These are phyloP conservation scores for Micractinium conductrix DNA, from an alignment of 139 green algal genomes.

Conservation along the genomic window DNA sequence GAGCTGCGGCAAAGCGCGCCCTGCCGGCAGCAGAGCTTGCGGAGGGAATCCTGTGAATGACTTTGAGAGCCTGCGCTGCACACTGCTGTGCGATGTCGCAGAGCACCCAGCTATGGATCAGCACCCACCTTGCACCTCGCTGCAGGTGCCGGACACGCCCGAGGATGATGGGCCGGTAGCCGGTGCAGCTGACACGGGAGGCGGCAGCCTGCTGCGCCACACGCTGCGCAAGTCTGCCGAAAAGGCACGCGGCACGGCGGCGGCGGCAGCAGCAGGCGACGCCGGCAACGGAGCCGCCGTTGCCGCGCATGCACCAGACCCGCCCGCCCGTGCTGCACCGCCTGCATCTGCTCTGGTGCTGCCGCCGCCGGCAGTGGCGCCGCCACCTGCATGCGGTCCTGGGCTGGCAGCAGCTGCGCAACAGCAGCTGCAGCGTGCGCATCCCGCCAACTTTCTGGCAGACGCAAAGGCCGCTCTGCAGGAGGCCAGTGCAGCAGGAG, in stretches of 20 bases:
- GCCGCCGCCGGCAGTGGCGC: neutral
- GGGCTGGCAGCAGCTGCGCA: slow-evolving; percentile 12
- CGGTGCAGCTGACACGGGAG: neutral
- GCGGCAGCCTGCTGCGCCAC: neutral
- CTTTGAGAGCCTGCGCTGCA: too few relatives aligned
- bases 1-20: too few relatives aligned
- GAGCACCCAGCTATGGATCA: too few relatives aligned
- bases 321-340: neutral
- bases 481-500: neutral
- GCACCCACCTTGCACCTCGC: too few relatives aligned
- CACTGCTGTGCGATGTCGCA: too few relatives aligned
- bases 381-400: neutral
- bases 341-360: neutral
- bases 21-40: too few relatives aligned
- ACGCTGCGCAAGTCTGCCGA: slow-evolving; percentile 13
- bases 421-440: neutral
- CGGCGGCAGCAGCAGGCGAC: neutral
- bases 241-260: neutral
- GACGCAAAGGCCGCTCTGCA: slow-evolving; percentile 10
- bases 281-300: neutral
- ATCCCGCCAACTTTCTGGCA: slow-evolving; percentile 11
- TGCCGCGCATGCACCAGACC: neutral
- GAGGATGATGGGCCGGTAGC: slow-evolving; percentile 7
- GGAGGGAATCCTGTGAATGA: too few relatives aligned
- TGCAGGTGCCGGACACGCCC: slow-evolving; percentile 31